Conservation (phyloP, 352 stramenopile genomes). For the Sclerospora graminicola region DNA sequence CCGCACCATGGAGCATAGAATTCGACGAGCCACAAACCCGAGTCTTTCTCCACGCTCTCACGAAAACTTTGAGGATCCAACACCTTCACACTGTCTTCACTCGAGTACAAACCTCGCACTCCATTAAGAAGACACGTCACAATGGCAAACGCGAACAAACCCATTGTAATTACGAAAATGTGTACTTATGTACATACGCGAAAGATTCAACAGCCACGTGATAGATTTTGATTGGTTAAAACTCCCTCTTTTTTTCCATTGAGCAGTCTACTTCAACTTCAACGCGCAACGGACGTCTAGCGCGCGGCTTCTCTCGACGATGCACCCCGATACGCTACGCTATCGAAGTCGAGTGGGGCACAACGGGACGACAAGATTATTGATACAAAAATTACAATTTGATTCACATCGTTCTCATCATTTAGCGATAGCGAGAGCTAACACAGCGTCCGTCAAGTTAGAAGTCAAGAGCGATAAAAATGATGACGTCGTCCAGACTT, state of each 20-base stretch:
- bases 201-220: constrained; percentile 19
- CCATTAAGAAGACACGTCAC: constrained; percentile 23
- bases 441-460: neutral
- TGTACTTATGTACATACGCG: too few species aligned
- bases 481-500: constrained; percentile 10
- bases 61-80: constrained; percentile 64
- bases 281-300: too few species aligned
- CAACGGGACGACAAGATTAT: constrained; percentile 7
- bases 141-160: constrained; percentile 17
- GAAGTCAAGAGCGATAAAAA: neutral
- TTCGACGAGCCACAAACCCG: constrained; percentile 88
- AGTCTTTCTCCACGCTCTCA: constrained; percentile 59
- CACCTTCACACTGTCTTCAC: constrained; percentile 51
- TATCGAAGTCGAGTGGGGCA: constrained; percentile 5
- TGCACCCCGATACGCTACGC: constrained; percentile 13
- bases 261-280: neutral
- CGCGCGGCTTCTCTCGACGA: neutral
- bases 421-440: constrained; percentile 1
- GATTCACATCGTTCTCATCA: constrained; percentile 4
- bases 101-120: constrained; percentile 49
- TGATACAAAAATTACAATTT: constrained; percentile 12
- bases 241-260: neutral
- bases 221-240: constrained; percentile 15
- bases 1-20: constrained; percentile 94
- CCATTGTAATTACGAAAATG: constrained; percentile 12